phyloP scores from a whole-genome alignment of 176 grass and related monocot genomes.

The Bromus sterilis region DNA sequence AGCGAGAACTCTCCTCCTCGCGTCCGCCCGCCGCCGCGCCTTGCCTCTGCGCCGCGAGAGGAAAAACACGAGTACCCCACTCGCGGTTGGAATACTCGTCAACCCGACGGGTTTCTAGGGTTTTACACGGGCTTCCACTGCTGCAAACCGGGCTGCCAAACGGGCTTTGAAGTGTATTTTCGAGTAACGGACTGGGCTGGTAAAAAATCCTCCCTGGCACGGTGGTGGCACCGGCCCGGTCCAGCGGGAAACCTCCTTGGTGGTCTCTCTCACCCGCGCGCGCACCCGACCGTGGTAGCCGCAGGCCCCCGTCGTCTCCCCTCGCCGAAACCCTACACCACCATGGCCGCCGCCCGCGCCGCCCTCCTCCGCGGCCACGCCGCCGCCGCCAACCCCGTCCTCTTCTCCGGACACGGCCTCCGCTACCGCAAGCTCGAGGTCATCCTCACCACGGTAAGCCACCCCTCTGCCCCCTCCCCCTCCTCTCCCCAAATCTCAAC shows the following conservation, averaged over 20 bases:
- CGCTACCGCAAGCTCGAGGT: conserved; percentile 86
- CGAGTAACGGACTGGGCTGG: too few relatives aligned
- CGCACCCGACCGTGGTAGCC: background rate
- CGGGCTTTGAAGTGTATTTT: too few relatives aligned
- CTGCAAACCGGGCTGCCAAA: too few relatives aligned
- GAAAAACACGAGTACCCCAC: too few relatives aligned
- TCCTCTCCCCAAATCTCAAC: background rate
- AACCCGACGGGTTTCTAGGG: too few relatives aligned
- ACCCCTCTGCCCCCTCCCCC: background rate
- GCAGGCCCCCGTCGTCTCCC: background rate
- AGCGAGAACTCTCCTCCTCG: too few relatives aligned
- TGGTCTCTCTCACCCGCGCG: background rate
- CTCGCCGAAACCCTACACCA: background rate
- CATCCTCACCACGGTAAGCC: conserved; percentile 87
- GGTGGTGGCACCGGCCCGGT: background rate
- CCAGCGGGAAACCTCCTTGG: background rate
- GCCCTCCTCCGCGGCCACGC: conserved; percentile 19
- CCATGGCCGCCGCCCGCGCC: conserved; percentile 56
- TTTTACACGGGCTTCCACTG: too few relatives aligned
- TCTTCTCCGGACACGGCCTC: conserved; percentile 69
- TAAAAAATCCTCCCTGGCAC: too few relatives aligned
- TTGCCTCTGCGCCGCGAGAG: too few relatives aligned
- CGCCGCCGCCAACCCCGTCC: conserved; percentile 39
- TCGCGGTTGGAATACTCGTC: too few relatives aligned
- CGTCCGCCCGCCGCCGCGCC: too few relatives aligned